Percentiles rank a stretch among this genome's conserved stretches.
These are phyloP conservation scores for Penicillium pancosmium DNA, from an alignment of 495 filamentous ascomycete species.

Conservation along the genomic window DNA sequence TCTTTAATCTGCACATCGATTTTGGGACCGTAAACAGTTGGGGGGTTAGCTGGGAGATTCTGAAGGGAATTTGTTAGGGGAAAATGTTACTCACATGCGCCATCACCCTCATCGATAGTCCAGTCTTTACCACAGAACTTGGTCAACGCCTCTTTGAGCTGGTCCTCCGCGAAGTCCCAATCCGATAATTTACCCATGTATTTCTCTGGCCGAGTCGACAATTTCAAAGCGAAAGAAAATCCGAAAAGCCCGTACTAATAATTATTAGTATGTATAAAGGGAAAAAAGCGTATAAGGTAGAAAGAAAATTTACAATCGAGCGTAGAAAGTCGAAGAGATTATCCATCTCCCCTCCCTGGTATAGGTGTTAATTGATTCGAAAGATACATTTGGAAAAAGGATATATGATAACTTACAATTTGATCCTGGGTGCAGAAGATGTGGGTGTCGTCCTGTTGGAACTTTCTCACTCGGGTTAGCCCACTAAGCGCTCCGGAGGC, in stretches of 20 bases:
- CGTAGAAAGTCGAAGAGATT: constrained; percentile 87
- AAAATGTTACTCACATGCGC: constrained; percentile 64
- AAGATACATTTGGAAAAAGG: too few relatives aligned
- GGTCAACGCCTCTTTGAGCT: constrained; percentile 74
- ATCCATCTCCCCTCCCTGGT: constrained; percentile 57
- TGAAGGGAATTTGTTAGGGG: too few relatives aligned
- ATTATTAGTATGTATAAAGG: too few relatives aligned
- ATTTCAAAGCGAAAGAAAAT: constrained; percentile 93
- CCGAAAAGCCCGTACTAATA: constrained; percentile 93
- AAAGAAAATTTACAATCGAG: too few relatives aligned
- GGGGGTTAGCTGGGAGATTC: too few relatives aligned
- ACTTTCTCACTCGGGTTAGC: constrained; percentile 86
- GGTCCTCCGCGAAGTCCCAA: constrained; percentile 84
- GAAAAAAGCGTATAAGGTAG: too few relatives aligned
- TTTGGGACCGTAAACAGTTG: constrained; percentile 96
- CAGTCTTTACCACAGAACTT: constrained; percentile 78
- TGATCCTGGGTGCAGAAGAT: constrained; percentile 86
- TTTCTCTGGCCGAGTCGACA: constrained; percentile 93
- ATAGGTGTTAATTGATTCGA: too few relatives aligned
- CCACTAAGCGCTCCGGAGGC: constrained; percentile 89
- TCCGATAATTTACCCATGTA: constrained; percentile 72
- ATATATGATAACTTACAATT: constrained; percentile 46
- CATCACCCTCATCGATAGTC: constrained; percentile 90
- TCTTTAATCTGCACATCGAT: constrained; percentile 92
- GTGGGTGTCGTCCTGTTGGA: constrained; percentile 94